Conservation (phyloP, 495 filamentous ascomycete genomes). For the Aspergillus baeticus region DNA sequence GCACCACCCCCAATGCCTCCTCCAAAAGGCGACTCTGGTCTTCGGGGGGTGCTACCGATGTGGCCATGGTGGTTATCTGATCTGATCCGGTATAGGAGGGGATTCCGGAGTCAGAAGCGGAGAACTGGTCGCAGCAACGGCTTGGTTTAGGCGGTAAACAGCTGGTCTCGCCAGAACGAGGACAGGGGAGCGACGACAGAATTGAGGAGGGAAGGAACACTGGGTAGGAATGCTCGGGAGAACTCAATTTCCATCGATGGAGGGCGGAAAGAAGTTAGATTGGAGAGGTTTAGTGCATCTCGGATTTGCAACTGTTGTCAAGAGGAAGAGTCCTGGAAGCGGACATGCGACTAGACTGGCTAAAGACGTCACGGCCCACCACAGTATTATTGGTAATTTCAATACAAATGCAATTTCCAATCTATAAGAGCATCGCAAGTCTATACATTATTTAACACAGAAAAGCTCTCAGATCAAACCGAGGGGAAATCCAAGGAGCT, state of each 20-base stretch:
- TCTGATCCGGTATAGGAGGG: constrained; percentile 18
- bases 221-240: constrained; percentile 1
- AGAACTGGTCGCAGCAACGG: constrained; percentile 8
- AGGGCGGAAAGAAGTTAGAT: background rate
- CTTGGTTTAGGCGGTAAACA: constrained; percentile 32
- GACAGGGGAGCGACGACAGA: background rate
- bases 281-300: background rate
- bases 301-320: too few species aligned
- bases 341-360: constrained; percentile 10
- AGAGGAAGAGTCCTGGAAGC: background rate
- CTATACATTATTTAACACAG: background rate
- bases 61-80: constrained; percentile 45
- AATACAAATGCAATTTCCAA: too few species aligned
- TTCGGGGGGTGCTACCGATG: constrained; percentile 68
- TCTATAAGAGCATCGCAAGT: too few species aligned
- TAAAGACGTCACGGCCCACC: too few species aligned
- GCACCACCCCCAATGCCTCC: constrained; percentile 92
- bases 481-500: background rate
- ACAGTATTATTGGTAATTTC: background rate
- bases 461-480: background rate
- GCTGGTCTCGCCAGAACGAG: constrained; percentile 15
- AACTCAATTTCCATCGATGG: constrained; percentile 18
- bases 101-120: constrained; percentile 9
- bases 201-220: background rate
- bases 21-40: constrained; percentile 94